Evolutionary conservation across 352 stramenopile genomes (phyloP).

Genomic region (Phytophthora quininea): DNA sequence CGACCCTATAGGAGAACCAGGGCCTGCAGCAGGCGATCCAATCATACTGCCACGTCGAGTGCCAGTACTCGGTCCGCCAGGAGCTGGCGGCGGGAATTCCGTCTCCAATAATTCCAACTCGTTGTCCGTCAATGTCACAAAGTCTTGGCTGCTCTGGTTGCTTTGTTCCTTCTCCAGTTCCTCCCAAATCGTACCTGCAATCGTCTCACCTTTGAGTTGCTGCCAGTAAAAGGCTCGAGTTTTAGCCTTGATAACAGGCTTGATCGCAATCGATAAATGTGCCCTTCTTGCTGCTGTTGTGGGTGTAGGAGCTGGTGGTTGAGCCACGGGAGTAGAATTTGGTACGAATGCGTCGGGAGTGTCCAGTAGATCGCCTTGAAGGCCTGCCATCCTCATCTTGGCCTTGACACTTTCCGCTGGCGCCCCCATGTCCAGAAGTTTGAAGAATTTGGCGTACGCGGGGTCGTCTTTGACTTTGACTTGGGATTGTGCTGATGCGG

Average conservation of each 20-base stretch:
- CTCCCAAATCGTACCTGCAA: conserved; percentile 81
- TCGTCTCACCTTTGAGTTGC: conserved; percentile 60
- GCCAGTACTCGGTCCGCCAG: conserved; percentile 42
- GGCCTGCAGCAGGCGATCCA: conserved; percentile 34
- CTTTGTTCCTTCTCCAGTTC: conserved; percentile 66
- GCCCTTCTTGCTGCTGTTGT: conserved; percentile 36
- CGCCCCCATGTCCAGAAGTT: conserved; percentile 66
- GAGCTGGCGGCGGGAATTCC: conserved; percentile 68
- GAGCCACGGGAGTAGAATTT: conserved; percentile 9
- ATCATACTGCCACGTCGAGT: conserved; percentile 48
- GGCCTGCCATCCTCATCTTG: conserved; percentile 71
- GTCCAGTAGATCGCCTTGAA: conserved; percentile 61
- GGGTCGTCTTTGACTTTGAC: conserved; percentile 71
- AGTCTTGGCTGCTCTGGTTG: conserved; percentile 59
- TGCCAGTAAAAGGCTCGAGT: conserved; percentile 83
- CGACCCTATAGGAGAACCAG: conserved; percentile 53
- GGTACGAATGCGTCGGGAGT: conserved; percentile 58
- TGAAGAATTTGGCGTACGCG: conserved; percentile 78
- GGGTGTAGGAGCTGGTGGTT: conserved; percentile 14
- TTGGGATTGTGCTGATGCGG: conserved; percentile 13
- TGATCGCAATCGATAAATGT: conserved; percentile 69
- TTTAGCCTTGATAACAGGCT: conserved; percentile 59
- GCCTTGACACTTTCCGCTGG: conserved; percentile 64
- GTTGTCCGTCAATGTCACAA: conserved; percentile 50
- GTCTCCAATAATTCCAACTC: conserved; percentile 60